Conservation (phyloP, 768 basidiomycete species). For the Amyloporia xantha region DNA sequence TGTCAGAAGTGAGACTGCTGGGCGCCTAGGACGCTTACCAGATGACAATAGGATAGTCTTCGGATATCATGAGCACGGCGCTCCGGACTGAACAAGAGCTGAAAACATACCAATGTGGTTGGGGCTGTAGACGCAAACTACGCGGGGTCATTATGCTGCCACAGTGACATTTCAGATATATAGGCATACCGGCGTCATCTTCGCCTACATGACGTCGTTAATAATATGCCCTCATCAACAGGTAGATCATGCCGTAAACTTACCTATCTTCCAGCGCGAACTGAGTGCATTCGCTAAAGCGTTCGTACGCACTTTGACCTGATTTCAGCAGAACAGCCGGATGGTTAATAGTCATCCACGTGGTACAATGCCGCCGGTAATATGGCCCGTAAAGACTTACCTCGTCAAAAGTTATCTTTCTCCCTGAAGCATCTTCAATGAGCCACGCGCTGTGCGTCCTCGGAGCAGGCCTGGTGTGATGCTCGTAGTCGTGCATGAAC, state of each 20-base stretch:
- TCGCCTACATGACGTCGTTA: constrained; percentile 49
- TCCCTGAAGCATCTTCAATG: constrained; percentile 43
- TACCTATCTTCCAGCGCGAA: constrained; percentile 40
- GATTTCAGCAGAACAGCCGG: background rate
- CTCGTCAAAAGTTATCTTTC: constrained; percentile 33
- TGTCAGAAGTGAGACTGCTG: background rate
- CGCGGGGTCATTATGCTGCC: background rate
- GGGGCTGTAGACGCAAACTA: constrained; percentile 60
- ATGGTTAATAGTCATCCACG: background rate
- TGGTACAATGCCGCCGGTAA: too few relatives aligned
- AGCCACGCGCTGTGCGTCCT: constrained; percentile 35
- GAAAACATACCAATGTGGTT: constrained; percentile 20
- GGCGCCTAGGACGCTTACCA: constrained; percentile 14
- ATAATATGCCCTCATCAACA: background rate
- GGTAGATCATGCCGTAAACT: constrained; percentile 8
- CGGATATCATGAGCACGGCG: constrained; percentile 22
- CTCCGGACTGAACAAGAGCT: background rate
- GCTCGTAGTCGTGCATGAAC: constrained; percentile 42
- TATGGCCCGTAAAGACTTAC: constrained; percentile 27
- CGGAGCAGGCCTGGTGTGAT: constrained; percentile 35
- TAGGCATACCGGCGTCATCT: constrained; percentile 41
- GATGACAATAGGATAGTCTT: constrained; percentile 46
- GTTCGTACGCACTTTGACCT: constrained; percentile 42
- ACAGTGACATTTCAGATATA: background rate
- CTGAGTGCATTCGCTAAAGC: constrained; percentile 44